Evolutionary conservation across 129 eudicot genomes (phyloP).

Genomic region (Tagetes erecta): DNA sequence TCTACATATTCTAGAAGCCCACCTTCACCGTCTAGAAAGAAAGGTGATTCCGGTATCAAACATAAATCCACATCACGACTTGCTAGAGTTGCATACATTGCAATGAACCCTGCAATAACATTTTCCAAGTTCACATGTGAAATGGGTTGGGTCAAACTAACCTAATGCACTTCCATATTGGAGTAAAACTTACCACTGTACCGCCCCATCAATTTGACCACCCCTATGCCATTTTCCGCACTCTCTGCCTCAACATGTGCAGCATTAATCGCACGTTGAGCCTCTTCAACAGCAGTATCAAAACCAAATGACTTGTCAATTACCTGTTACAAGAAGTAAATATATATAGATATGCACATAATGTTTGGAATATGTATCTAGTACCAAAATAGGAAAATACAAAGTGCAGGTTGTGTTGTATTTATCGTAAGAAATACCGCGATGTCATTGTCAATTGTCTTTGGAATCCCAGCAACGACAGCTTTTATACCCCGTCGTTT

Average conservation of each 20-base stretch:
- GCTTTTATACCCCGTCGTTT: slow-evolving; percentile 73
- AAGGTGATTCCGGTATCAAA: slow-evolving; percentile 93
- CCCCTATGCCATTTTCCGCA: slow-evolving; percentile 87
- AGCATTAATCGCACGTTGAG: slow-evolving; percentile 95
- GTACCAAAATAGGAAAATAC: neutral
- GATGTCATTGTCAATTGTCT: slow-evolving; percentile 83
- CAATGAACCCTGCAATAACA: slow-evolving; percentile 78
- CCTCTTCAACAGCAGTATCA: slow-evolving; percentile 99
- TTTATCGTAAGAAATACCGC: slow-evolving; percentile 41
- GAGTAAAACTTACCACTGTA: slow-evolving; percentile 63
- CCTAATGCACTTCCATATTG: neutral
- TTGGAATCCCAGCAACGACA: slow-evolving; percentile 85
- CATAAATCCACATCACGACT: slow-evolving; percentile 94
- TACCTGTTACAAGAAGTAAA: slow-evolving; percentile 51
- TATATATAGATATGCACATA: slow-evolving; percentile 8
- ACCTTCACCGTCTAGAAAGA: slow-evolving; percentile 81
- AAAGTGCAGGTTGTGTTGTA: too few species aligned
- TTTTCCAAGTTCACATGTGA: slow-evolving; percentile 5
- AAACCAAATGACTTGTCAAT: slow-evolving; percentile 94
- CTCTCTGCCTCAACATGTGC: slow-evolving; percentile 96
- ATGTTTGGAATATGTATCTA: neutral
- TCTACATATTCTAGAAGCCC: slow-evolving; percentile 75
- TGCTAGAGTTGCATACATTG: slow-evolving; percentile 95
- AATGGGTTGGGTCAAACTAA: neutral
- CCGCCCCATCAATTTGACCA: slow-evolving; percentile 95